Conservation (phyloP, 2,329 filamentous ascomycete genomes). For the Intubia oerlemansii region DNA sequence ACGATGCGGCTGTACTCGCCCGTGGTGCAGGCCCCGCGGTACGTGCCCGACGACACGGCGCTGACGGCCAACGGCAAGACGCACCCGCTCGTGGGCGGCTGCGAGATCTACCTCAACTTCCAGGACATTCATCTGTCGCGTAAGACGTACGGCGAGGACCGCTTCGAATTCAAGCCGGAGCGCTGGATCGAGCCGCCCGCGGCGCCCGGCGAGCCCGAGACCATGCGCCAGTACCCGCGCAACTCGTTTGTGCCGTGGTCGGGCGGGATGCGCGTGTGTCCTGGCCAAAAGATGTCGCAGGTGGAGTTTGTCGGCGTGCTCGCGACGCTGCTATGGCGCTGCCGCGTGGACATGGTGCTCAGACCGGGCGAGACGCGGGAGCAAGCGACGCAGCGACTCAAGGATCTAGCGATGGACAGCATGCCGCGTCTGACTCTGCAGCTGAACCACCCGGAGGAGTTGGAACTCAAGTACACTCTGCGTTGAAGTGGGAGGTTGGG, state of each 20-base stretch:
- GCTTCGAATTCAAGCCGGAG: slow-evolving; percentile 16
- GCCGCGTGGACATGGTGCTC: slow-evolving; percentile 9
- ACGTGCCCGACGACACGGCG: slow-evolving; percentile 11
- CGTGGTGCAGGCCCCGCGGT: slow-evolving; percentile 16
- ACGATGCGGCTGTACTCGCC: slow-evolving; percentile 20
- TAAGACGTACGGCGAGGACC: slow-evolving; percentile 13
- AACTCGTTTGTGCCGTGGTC: slow-evolving; percentile 26
- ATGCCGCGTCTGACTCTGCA: slow-evolving; percentile 12
- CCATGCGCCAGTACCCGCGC: slow-evolving; percentile 11
- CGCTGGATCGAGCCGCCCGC: slow-evolving; percentile 18
- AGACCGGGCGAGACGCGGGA: slow-evolving; percentile 9
- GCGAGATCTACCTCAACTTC: slow-evolving; percentile 16
- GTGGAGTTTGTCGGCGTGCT: slow-evolving; percentile 30
- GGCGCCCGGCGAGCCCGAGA: too few species aligned
- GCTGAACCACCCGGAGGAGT: slow-evolving; percentile 10
- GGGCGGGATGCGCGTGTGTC: slow-evolving; percentile 24
- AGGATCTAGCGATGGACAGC: slow-evolving; percentile 10
- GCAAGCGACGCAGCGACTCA: slow-evolving; percentile 8
- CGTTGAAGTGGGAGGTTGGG: too few species aligned
- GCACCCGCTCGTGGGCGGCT: slow-evolving; percentile 14
- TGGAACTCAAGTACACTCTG: slow-evolving; percentile 7
- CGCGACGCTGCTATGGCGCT: slow-evolving; percentile 15
- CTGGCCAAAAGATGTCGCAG: slow-evolving; percentile 31
- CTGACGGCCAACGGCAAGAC: slow-evolving; percentile 11
- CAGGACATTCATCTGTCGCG: slow-evolving; percentile 11